Percentiles rank a stretch among this genome's conserved stretches.
phyloP scores from a whole-genome alignment of 805 yeast genomes.

The Starmerella kuoi region DNA sequence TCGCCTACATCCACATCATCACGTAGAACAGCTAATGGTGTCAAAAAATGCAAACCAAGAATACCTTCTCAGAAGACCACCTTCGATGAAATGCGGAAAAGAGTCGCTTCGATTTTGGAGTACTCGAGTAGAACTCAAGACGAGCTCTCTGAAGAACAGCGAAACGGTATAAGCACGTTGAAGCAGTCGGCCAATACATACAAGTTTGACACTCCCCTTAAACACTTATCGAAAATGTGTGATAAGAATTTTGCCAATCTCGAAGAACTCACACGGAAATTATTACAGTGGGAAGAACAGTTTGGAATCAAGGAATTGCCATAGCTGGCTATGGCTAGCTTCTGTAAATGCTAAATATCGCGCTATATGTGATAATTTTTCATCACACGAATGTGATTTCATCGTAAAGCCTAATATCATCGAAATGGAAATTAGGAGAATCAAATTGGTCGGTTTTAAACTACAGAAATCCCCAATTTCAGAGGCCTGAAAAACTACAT shows the following conservation, averaged over 20 bases:
- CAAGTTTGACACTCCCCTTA: slow-evolving; percentile 19
- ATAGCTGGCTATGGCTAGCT: slow-evolving; percentile 4
- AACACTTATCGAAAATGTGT: slow-evolving; percentile 33
- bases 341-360: no score
- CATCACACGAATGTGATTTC: no score
- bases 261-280: slow-evolving; percentile 60
- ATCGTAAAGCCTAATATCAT: no score
- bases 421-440: no score
- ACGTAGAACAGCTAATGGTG: slow-evolving; percentile 6
- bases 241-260: slow-evolving; percentile 48
- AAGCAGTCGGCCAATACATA: slow-evolving; percentile 27
- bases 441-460: no score
- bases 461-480: no score
- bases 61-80: slow-evolving; percentile 65
- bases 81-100: slow-evolving; percentile 69
- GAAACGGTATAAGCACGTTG: slow-evolving; percentile 41
- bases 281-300: slow-evolving; percentile 68
- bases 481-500: no score
- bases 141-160: slow-evolving; percentile 65
- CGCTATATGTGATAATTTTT: no score
- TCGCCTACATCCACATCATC: neutral
- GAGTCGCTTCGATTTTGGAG: slow-evolving; percentile 83
- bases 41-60: slow-evolving; percentile 41
- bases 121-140: slow-evolving; percentile 78
- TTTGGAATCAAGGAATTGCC: slow-evolving; percentile 25